phyloP scores from a whole-genome alignment of 495 filamentous ascomycete genomes.

The Parachaetomium inaequale region DNA sequence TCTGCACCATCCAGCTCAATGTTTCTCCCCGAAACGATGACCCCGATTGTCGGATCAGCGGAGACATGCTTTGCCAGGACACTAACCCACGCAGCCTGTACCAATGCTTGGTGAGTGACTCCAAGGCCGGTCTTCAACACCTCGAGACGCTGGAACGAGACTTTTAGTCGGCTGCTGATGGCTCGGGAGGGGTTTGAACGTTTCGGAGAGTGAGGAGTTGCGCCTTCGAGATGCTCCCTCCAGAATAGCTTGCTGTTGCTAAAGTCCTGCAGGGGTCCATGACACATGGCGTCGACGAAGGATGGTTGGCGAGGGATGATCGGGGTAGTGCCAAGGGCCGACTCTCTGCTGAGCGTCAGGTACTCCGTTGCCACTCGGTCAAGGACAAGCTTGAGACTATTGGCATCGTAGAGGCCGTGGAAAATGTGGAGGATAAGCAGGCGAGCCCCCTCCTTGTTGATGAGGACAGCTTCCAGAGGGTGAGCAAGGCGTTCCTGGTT shows the following conservation, averaged over 20 bases:
- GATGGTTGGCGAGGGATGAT: too few relatives aligned
- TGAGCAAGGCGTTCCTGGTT: conserved; percentile 26
- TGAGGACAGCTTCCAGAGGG: conserved; percentile 41
- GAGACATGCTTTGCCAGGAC: conserved; percentile 44
- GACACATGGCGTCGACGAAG: conserved; percentile 51
- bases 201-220: conserved; percentile 33
- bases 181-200: conserved; percentile 3
- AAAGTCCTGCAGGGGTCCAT: conserved; percentile 56
- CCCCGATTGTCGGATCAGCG: conserved; percentile 51
- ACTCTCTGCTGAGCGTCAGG: conserved; percentile 17
- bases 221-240: conserved; percentile 52
- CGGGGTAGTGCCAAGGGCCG: too few relatives aligned
- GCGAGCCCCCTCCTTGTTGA: conserved; percentile 25
- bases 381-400: conserved; percentile 66
- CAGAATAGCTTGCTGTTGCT: conserved; percentile 63
- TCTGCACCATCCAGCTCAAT: conserved; percentile 65
- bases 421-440: conserved; percentile 64
- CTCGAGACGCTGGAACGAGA: conserved; percentile 42
- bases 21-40: conserved; percentile 67
- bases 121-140: conserved; percentile 50
- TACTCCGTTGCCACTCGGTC: conserved; percentile 52
- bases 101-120: conserved; percentile 70
- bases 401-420: conserved; percentile 87
- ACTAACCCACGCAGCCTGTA: conserved; percentile 66
- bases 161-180: conserved; percentile 15